Evolutionary conservation across 768 basidiomycete genomes (phyloP).

Genomic region (Leccinum boreale): DNA sequence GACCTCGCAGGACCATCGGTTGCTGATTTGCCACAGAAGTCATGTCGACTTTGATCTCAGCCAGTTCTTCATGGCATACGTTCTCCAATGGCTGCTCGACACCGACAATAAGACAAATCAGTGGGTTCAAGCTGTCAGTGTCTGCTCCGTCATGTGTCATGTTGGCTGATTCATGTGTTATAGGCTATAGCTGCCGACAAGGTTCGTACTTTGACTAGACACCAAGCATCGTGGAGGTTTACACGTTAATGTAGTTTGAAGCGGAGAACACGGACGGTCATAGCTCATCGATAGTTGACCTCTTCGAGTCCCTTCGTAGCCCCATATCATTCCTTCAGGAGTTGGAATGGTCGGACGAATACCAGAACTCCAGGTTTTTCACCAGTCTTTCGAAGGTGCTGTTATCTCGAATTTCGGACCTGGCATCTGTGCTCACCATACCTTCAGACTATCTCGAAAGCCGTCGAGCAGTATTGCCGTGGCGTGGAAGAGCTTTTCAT

Average conservation of each 20-base stretch:
- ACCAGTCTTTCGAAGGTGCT: constrained; percentile 84
- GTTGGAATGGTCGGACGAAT: constrained; percentile 88
- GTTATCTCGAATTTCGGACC: background rate
- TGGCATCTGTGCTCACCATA: background rate
- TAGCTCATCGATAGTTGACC: constrained; percentile 95
- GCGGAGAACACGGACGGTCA: constrained; percentile 77
- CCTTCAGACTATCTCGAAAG: constrained; percentile 81
- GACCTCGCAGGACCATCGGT: background rate
- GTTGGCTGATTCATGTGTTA: constrained; percentile 7
- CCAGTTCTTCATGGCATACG: constrained; percentile 83
- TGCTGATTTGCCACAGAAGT: constrained; percentile 36
- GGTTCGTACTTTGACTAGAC: constrained; percentile 37
- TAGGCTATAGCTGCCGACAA: constrained; percentile 83
- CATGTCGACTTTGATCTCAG: constrained; percentile 65
- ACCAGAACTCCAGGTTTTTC: constrained; percentile 86
- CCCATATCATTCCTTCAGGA: constrained; percentile 87
- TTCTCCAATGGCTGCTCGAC: constrained; percentile 83
- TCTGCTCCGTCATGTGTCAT: background rate
- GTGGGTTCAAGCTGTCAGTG: constrained; percentile 88
- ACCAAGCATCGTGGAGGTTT: background rate
- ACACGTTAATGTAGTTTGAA: constrained; percentile 54
- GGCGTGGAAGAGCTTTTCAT: constrained; percentile 87
- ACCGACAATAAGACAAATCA: constrained; percentile 87
- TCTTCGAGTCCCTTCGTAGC: constrained; percentile 91
- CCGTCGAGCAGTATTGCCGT: constrained; percentile 88